Evolutionary conservation across 2,329 filamentous ascomycete genomes (phyloP).

Genomic region (Aureobasidium vineae): DNA sequence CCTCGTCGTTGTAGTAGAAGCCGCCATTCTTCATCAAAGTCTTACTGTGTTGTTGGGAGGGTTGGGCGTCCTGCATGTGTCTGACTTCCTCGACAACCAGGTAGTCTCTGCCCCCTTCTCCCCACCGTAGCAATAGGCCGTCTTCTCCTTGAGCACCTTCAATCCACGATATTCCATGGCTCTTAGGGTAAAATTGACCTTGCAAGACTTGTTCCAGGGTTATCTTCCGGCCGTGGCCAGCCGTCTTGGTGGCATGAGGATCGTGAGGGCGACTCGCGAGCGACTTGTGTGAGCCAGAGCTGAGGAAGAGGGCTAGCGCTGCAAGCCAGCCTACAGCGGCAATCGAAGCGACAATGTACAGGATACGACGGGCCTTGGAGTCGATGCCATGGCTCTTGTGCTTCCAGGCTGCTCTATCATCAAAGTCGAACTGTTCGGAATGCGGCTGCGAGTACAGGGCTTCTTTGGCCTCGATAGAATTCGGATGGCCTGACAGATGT

Average conservation of each 20-base stretch:
- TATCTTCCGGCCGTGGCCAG: constrained; percentile 68
- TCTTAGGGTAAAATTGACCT: constrained; percentile 63
- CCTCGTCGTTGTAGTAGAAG: constrained; percentile 60
- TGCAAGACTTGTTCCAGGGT: constrained; percentile 68
- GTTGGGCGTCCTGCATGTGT: constrained; percentile 46
- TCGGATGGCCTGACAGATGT: constrained; percentile 60
- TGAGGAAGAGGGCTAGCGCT: constrained; percentile 66
- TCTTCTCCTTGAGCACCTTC: constrained; percentile 73
- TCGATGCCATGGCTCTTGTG: constrained; percentile 54
- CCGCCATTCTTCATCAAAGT: constrained; percentile 70
- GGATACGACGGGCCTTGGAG: constrained; percentile 59
- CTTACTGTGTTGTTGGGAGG: constrained; percentile 53
- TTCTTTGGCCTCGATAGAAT: constrained; percentile 48
- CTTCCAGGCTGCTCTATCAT: constrained; percentile 49
- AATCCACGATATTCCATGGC: constrained; percentile 73
- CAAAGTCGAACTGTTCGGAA: constrained; percentile 50
- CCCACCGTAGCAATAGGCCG: constrained; percentile 76
- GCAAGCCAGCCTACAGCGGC: constrained; percentile 67
- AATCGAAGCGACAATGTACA: constrained; percentile 61
- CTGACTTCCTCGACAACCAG: constrained; percentile 85
- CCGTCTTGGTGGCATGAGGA: constrained; percentile 60
- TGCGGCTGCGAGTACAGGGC: constrained; percentile 41
- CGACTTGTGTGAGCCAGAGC: constrained; percentile 64
- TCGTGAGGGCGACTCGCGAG: constrained; percentile 64
- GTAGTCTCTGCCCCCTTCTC: constrained; percentile 63